Base-by-base conservation (phyloP, 192 early-diverging fungal species). In the Neocallimastix lanati region DNA sequence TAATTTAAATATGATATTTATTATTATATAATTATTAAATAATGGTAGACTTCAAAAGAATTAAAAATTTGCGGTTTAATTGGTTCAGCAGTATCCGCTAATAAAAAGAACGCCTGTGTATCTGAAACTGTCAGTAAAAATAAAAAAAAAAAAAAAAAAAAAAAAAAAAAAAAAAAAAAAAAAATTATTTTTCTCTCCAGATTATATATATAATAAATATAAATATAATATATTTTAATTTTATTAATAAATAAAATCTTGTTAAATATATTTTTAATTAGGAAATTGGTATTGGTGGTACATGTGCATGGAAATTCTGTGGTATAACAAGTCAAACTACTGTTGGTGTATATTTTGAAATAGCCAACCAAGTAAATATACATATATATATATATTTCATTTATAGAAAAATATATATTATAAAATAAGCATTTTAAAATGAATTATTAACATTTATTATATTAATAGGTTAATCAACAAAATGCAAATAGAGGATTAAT, bases 251-350 rank as follows among this genome's bases (percentile, higher is more conserved):
- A 67, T n/a, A 33, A 83, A 28, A 76, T 11, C 12, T 27, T 15
- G 25, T 85, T 2, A 36, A 30, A 28, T 50, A 13, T n/a, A 77
- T 35, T 28, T 36, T 21, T 27, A 28, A 29, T 12, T 58, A 88
- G 87, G 97, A 98, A 84, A 99, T 99, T 84, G 97, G 97, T 81
- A 93, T 99, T 81, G 94, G 95, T 77, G 93, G 92, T 80, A 99
- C 97, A 27, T 95, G 93, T 37, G 92, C 94, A 25, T 99, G 97
- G 97, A 94, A 94, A 79, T 92, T 98, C 85, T 95, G 96, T 81
- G 89, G 92, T 3, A 86, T 99, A 27, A 94, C 91, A 12, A 91
- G 93, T 27, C 92, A 90, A 79, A 93, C 97, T 0, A 96, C 95
- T 76, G 88, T 91, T 33, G 96, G 86, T 27, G 84, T 99, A 29